These are phyloP conservation scores for Calocera viscosa DNA, from an alignment of 768 basidiomycete species.

Conservation along the genomic window DNA sequence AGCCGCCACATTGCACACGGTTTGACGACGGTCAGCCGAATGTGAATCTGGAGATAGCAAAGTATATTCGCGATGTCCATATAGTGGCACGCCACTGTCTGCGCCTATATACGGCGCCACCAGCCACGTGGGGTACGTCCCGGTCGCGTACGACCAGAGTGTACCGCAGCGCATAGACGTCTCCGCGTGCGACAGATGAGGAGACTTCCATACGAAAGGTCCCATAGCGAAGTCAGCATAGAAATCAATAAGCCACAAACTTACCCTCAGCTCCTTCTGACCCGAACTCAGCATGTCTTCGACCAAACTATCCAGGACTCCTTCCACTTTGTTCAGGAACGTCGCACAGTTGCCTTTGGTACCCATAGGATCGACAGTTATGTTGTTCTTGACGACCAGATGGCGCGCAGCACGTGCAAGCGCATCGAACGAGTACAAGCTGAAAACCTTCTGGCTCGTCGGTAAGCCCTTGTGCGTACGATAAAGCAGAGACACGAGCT, in stretches of 20 bases:
- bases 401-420: constrained; percentile 70
- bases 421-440: constrained; percentile 89
- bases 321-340: constrained; percentile 81
- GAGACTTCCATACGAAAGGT: neutral
- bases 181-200: neutral
- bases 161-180: neutral
- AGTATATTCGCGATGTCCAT: neutral
- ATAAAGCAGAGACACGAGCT: constrained; percentile 78
- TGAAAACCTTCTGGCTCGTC: constrained; percentile 58
- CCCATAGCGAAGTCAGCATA: neutral
- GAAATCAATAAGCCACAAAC: constrained; percentile 29
- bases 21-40: neutral
- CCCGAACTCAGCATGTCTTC: constrained; percentile 63
- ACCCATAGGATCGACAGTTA: constrained; percentile 44
- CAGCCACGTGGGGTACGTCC: neutral
- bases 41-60: neutral
- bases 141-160: neutral
- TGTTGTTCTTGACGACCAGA: constrained; percentile 50
- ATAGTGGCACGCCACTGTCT: neutral
- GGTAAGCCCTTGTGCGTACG: constrained; percentile 74
- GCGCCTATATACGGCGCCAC: neutral
- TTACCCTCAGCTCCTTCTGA: constrained; percentile 71
- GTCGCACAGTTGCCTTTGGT: constrained; percentile 60
- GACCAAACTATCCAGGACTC: constrained; percentile 77
- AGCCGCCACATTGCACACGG: neutral